Percentiles rank a stretch among this genome's conserved stretches.
phyloP scores from a whole-genome alignment of 2,329 filamentous ascomycete species.

The Escovopsis weberi region DNA sequence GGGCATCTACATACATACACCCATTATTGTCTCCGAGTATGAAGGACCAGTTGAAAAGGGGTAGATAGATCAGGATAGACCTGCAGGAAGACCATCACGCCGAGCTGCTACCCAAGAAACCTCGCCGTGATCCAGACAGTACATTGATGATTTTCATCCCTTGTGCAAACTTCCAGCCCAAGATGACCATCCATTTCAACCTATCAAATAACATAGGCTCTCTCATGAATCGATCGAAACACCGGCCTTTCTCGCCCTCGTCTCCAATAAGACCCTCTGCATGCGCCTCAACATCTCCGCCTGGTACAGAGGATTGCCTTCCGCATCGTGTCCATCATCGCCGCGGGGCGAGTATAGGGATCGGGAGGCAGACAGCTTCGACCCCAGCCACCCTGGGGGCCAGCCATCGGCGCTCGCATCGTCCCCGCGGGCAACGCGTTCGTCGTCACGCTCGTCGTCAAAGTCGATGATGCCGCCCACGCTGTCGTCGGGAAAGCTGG shows the following conservation, averaged over 20 bases:
- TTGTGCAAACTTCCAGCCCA: no score
- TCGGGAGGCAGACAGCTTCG: constrained; percentile 14
- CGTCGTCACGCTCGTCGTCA: constrained; percentile 22
- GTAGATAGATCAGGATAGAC: no score
- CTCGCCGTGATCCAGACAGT: no score
- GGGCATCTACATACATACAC: no score
- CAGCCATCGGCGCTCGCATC: constrained; percentile 25
- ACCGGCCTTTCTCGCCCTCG: background rate
- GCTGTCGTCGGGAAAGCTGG: constrained; percentile 19
- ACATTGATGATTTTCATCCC: no score
- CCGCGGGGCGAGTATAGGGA: constrained; percentile 25
- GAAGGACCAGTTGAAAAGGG: no score
- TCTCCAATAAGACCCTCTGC: background rate
- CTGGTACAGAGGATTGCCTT: constrained; percentile 9
- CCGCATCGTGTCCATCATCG: constrained; percentile 23
- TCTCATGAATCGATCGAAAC: no score
- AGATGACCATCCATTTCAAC: background rate
- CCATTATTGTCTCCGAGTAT: no score
- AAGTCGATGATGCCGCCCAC: constrained; percentile 28
- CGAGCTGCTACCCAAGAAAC: no score
- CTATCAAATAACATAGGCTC: no score
- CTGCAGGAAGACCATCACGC: no score
- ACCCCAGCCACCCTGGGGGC: constrained; percentile 14
- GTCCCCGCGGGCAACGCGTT: constrained; percentile 13
- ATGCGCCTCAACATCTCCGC: background rate